Percentiles rank a stretch among this genome's conserved stretches.
Evolutionary conservation across 179 eudicot species (phyloP).

Genomic region (Beta macrorhiza): DNA sequence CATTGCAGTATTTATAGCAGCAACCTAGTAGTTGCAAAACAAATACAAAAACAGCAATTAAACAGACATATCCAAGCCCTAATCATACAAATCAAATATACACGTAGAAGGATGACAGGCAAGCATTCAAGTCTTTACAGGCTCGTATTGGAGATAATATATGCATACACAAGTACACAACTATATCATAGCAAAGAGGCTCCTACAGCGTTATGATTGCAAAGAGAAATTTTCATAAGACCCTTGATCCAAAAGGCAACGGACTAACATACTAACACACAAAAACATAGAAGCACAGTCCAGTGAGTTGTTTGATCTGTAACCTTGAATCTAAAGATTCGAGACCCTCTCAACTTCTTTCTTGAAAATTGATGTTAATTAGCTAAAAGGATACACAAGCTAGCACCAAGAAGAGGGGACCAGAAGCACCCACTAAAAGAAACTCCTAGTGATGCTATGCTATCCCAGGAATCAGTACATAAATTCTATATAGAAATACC

Average conservation of each 20-base stretch:
- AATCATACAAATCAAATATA: not conserved
- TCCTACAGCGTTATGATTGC: not conserved
- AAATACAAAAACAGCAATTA: constrained; percentile 5
- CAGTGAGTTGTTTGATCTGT: not conserved
- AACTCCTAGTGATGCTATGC: not conserved
- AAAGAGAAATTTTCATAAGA: not conserved
- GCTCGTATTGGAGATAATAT: not conserved
- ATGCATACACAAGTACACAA: not conserved
- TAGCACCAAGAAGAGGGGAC: not conserved
- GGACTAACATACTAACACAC: not conserved
- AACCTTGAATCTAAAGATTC: not conserved
- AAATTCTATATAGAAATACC: not conserved
- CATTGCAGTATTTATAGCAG: constrained; percentile 99
- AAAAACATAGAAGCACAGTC: not conserved
- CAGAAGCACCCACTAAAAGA: not conserved
- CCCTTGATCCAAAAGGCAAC: not conserved
- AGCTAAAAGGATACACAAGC: not conserved
- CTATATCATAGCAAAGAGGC: not conserved
- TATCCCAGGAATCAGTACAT: not conserved
- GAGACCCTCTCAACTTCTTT: too few species aligned
- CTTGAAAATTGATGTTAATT: too few species aligned
- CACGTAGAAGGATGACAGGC: not conserved
- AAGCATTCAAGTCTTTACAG: constrained; percentile 5
- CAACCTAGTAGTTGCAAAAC: constrained; percentile 51
- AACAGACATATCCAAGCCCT: not conserved